phyloP scores from a whole-genome alignment of 257 asterid species.

The Fraxinus anomala region DNA sequence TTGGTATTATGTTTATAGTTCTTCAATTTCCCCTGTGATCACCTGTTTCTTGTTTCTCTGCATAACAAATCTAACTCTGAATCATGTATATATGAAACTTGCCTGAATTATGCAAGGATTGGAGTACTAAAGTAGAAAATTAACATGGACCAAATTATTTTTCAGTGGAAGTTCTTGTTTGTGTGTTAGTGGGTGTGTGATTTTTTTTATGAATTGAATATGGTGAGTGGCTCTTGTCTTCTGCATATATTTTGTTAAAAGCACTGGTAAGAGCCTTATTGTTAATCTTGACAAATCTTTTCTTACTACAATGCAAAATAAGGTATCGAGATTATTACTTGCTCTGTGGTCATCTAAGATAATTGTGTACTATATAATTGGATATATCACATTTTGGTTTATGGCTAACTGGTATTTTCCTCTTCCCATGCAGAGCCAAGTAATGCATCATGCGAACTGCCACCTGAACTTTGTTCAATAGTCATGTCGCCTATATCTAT shows the following conservation, averaged over 20 bases:
- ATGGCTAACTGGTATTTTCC: conserved; percentile 6
- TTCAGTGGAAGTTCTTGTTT: background rate
- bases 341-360: background rate
- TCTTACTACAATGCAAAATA: no score
- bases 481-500: conserved; percentile 66
- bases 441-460: conserved; percentile 55
- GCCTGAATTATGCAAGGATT: background rate
- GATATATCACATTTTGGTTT: conserved; percentile 6
- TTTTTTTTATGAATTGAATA: background rate
- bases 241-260: background rate
- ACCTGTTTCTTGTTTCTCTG: background rate
- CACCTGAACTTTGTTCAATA: conserved; percentile 74
- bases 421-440: conserved; percentile 46
- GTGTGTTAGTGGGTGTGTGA: background rate
- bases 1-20: background rate
- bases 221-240: background rate
- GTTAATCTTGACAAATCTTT: background rate
- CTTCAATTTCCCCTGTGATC: background rate
- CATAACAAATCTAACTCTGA: background rate
- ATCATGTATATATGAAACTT: background rate
- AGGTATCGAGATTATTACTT: conserved; percentile 6
- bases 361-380: background rate
- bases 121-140: background rate
- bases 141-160: background rate
- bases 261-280: background rate